Evolutionary conservation across 2,329 filamentous ascomycete species (phyloP).

Genomic region (Xylaria sp.): DNA sequence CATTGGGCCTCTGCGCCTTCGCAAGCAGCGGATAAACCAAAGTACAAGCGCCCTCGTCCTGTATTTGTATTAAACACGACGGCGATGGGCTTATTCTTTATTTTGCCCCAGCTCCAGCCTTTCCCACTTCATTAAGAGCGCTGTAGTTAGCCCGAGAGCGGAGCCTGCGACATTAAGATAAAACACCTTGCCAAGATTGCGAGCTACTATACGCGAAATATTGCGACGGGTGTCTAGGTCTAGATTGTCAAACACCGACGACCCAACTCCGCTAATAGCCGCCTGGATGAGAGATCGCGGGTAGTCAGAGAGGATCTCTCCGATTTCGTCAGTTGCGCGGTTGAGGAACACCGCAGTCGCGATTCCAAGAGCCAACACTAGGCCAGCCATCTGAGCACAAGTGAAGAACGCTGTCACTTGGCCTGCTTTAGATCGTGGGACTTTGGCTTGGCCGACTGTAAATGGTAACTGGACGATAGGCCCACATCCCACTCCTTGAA

Average conservation of each 20-base stretch:
- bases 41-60: too few relatives aligned
- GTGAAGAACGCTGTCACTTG: constrained; percentile 11
- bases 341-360: constrained; percentile 26
- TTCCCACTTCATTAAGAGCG: background rate
- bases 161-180: constrained; percentile 1
- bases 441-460: constrained; percentile 23
- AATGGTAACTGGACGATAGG: constrained; percentile 18
- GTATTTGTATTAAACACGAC: too few relatives aligned
- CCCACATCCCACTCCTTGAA: constrained; percentile 15
- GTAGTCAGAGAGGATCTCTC: constrained; percentile 1
- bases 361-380: constrained; percentile 23
- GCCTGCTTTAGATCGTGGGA: background rate
- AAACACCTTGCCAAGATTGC: background rate
- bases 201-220: background rate
- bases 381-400: constrained; percentile 26
- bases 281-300: constrained; percentile 6
- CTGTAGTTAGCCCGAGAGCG: background rate
- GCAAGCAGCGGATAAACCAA: too few relatives aligned
- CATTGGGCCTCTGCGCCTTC: too few relatives aligned
- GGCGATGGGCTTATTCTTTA: background rate
- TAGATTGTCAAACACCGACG: background rate
- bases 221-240: background rate
- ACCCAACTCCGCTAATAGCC: background rate
- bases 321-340: constrained; percentile 16
- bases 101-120: background rate